Evolutionary conservation across 306 rosid species (phyloP).

Genomic region (Canavalia gladiata): DNA sequence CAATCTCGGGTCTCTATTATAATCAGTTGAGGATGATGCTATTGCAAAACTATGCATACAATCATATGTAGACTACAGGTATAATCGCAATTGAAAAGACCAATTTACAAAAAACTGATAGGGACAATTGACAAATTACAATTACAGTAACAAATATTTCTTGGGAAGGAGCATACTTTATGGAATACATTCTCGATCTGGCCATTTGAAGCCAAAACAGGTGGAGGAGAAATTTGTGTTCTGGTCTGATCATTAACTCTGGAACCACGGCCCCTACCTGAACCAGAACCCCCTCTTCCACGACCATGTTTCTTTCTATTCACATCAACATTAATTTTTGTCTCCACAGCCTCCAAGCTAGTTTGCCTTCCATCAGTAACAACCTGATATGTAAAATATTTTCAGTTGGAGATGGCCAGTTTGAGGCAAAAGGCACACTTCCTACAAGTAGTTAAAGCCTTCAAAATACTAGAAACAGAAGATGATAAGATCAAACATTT

Average conservation of each 20-base stretch:
- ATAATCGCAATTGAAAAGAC: conserved; percentile 1
- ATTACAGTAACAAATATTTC: conserved; percentile 36
- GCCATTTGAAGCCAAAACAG: conserved; percentile 74
- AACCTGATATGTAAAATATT: conserved; percentile 60
- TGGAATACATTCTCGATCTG: conserved; percentile 67
- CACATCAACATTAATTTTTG: conserved; percentile 64
- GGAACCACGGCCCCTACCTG: conserved; percentile 89
- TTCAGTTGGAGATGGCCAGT: conserved; percentile 26
- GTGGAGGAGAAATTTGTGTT: conserved; percentile 60
- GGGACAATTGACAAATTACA: conserved; percentile 32
- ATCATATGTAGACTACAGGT: conserved; percentile 7
- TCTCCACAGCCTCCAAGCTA: conserved; percentile 65
- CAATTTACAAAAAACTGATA: conserved; percentile 15
- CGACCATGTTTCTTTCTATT: conserved; percentile 86
- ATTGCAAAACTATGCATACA: conserved; percentile 27
- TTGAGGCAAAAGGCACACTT: conserved; percentile 26
- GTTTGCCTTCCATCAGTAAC: conserved; percentile 70
- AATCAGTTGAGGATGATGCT: conserved; percentile 19
- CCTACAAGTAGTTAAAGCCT: conserved; percentile 20
- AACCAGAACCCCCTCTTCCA: conserved; percentile 83
- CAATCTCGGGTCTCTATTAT: conserved; percentile 8
- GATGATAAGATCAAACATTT: conserved; percentile 14
- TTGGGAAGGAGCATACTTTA: conserved; percentile 57
- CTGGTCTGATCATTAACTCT: conserved; percentile 74
- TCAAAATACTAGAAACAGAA: conserved; percentile 32